Base-by-base conservation (phyloP, 768 basidiomycete genomes). In the Tylopilus balloui region DNA sequence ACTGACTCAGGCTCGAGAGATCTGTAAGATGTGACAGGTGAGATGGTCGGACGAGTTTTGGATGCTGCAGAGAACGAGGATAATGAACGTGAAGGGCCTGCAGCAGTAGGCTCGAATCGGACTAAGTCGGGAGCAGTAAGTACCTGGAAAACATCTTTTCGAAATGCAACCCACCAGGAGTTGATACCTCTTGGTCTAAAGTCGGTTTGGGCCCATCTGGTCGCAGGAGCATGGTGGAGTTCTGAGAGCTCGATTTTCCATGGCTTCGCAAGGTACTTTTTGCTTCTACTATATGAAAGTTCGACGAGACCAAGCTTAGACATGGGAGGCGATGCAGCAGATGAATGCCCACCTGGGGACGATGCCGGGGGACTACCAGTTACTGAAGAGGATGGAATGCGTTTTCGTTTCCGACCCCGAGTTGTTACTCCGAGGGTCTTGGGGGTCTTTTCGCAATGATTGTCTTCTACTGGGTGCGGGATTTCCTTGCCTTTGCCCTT, bases 371-470 rank as follows among this genome's bases (percentile, higher is more conserved):
- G 42, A 35, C 35, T 28, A n/a, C 24, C 24, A 11, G 10, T 51
- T 23, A 47, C 27, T 9, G 62, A 25, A n/a, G 62, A 57, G 4
- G 64, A 60, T 28, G 41, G 14, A 19, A 54, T 50, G 12, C 62
- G 57, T 51, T 63, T 56, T 62, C 67, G 60, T 50, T 59, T 56
- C 38, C 52, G 46, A 48, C 58, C 49, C 24, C 42, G 48, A n/a
- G 56, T 28, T 17, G 15, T 45, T 29, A 38, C 29, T 45, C 47
- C 53, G 4, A 45, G 43, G 24, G 59, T 32, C 46, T 54, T 55
- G 31, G 45, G 54, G 29, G 45, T 55, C 51, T 43, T 51, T 32
- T 48, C 54, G 34, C 24, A 48, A 38, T 2, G 19, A 15, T 1
- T 17, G 12, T 50, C 52, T 23, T 54, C 53, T 32, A 28, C 25